These are phyloP conservation scores for Talaromyces wortmannii DNA, from an alignment of 495 filamentous ascomycete species.

Conservation along the genomic window DNA sequence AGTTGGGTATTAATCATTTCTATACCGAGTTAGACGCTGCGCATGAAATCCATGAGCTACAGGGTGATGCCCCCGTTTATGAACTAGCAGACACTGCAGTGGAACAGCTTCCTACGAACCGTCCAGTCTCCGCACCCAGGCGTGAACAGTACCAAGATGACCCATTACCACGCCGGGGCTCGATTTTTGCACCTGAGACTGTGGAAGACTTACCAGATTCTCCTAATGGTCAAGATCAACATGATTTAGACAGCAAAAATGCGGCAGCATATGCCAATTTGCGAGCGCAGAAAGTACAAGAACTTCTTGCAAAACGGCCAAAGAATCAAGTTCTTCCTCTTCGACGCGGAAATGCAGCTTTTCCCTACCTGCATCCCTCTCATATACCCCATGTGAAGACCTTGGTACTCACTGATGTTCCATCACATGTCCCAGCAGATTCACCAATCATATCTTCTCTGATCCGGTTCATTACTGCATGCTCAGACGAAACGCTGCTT, in stretches of 20 bases:
- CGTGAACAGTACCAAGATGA: slow-evolving; percentile 17
- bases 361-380: slow-evolving; percentile 47
- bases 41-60: slow-evolving; percentile 40
- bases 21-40: slow-evolving; percentile 33
- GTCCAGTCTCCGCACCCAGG: slow-evolving; percentile 1
- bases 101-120: slow-evolving; percentile 8
- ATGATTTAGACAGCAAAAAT: neutral
- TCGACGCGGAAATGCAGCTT: slow-evolving; percentile 18
- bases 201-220: slow-evolving; percentile 3
- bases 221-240: neutral
- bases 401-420: slow-evolving; percentile 53
- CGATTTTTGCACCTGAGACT: slow-evolving; percentile 40
- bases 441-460: slow-evolving; percentile 41
- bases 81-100: slow-evolving; percentile 37
- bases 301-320: slow-evolving; percentile 28
- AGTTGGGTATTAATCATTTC: slow-evolving; percentile 13
- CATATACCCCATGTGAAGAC: slow-evolving; percentile 50
- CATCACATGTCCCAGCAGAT: slow-evolving; percentile 37
- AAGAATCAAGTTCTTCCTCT: slow-evolving; percentile 21
- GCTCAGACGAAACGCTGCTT: slow-evolving; percentile 50
- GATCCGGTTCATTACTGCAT: slow-evolving; percentile 50
- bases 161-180: slow-evolving; percentile 26
- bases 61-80: slow-evolving; percentile 22
- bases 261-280: slow-evolving; percentile 17
- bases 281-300: slow-evolving; percentile 21